Evolutionary conservation across 1,284 basidiomycete species (phyloP).

Genomic region (Ceratobasidium sp.): DNA sequence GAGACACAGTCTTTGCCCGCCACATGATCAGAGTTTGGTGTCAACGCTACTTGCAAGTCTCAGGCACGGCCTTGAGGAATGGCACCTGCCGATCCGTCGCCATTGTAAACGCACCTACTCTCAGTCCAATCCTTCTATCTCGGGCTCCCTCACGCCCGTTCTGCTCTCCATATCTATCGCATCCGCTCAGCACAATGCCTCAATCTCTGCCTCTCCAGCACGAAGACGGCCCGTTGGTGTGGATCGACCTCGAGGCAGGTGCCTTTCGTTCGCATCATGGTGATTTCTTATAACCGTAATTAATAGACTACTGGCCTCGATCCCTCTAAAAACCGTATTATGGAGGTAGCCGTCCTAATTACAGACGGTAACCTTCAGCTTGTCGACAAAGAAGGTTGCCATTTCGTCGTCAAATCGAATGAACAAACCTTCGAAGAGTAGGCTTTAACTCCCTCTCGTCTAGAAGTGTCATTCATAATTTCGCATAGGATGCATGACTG

Average conservation of each 20-base stretch:
- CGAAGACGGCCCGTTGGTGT: slow-evolving; percentile 79
- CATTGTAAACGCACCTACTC: no score
- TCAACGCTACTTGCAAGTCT: no score
- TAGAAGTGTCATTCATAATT: neutral
- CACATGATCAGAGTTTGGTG: no score
- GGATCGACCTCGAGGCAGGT: slow-evolving; percentile 81
- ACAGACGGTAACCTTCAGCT: slow-evolving; percentile 83
- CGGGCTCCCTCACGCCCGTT: no score
- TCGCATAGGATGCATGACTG: slow-evolving; percentile 76
- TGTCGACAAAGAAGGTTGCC: slow-evolving; percentile 76
- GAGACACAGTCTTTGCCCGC: no score
- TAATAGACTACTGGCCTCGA: slow-evolving; percentile 78
- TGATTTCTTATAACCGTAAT: neutral
- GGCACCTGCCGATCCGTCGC: no score
- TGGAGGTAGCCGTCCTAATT: slow-evolving; percentile 82
- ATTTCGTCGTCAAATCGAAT: slow-evolving; percentile 77
- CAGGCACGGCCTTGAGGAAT: no score
- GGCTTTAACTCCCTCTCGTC: neutral
- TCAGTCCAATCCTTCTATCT: no score
- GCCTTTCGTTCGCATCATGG: neutral
- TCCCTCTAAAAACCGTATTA: slow-evolving; percentile 73
- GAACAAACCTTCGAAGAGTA: slow-evolving; percentile 73
- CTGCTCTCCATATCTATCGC: no score
- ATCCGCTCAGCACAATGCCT: no score
- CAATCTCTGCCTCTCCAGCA: slow-evolving; percentile 52